Conservation (phyloP, 164 flowering plant genomes). For the Tinospora cordifolia region DNA sequence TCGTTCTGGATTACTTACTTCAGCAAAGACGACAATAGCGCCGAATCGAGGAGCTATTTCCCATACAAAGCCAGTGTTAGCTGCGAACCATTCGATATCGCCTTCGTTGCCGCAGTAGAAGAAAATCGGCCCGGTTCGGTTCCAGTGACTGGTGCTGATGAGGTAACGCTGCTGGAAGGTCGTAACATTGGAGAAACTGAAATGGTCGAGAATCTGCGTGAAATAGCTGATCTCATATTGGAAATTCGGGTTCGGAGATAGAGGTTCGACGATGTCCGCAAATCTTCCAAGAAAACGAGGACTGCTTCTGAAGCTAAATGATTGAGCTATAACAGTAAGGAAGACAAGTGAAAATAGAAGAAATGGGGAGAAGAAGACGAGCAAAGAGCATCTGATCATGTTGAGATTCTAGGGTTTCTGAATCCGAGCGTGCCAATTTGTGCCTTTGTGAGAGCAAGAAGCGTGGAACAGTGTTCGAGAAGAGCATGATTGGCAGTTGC, state of each 20-base stretch:
- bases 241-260: constrained; percentile 11
- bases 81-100: constrained; percentile 87
- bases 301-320: constrained; percentile 6
- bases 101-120: constrained; percentile 92
- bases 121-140: constrained; percentile 57
- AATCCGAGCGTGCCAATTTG: too few species aligned
- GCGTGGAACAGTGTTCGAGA: neutral
- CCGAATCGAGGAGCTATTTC: constrained; percentile 80
- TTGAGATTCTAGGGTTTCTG: neutral
- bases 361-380: neutral
- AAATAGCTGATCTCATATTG: constrained; percentile 58
- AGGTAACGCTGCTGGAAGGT: constrained; percentile 67
- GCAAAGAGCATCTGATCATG: neutral
- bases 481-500: too few species aligned
- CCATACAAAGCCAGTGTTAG: constrained; percentile 84
- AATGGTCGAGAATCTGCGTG: constrained; percentile 73
- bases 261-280: constrained; percentile 18
- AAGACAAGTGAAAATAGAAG: neutral
- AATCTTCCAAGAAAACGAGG: constrained; percentile 37
- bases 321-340: neutral
- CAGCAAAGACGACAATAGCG: constrained; percentile 79
- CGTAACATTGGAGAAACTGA: constrained; percentile 58
- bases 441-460: neutral
- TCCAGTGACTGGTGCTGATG: constrained; percentile 59
- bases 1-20: constrained; percentile 29